Base-by-base conservation (phyloP, 257 asterid genomes). In the Salvia rosmarinus region DNA sequence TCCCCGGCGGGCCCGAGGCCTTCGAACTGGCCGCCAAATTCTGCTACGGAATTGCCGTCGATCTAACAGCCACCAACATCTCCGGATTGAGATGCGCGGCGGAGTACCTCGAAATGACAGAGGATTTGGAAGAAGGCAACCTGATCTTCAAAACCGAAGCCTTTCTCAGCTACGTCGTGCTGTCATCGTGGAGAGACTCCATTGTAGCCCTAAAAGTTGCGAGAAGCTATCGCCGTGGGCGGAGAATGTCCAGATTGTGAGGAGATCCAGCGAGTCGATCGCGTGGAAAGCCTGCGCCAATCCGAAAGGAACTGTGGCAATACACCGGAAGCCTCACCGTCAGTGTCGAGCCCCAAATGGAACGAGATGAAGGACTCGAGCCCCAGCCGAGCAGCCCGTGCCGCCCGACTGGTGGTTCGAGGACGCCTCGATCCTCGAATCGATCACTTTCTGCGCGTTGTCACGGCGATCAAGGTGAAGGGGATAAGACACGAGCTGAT, bases 371-470 rank as follows among this genome's bases (percentile, higher is more conserved):
- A 85, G 58, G 96, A 90, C 2, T 83, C 89, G 0, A 88, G 97
- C 85, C 97, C 98, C 0, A 83, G 80, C n/a, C n/a, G n/a, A n/a
- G n/a, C n/a, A n/a, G n/a, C 96, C 81, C 4, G 97, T 85, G 5
- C 98, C 98, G 0, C 88, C 96, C 0, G 98, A 90, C 72, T 93
- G 98, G 97, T 93, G 98, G 97, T 93, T 90, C 28, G 98, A 93
- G 67, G 98, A 93, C 52, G 96, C 87, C 13, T 85, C 98, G 0
- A 82, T 90, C 50, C 89, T 93, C 13, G 97, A 68, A 93, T 93
- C 17, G 97, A 93, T 75, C 98, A 93, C 47, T 93, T 90, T 35
- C 97, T 93, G 0, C 77, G 98, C 3, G 97, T 93, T 19, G 69
- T 90, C 0, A 90, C 98, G 0, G 97, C 98, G 0, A 90, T 90